Evolutionary conservation across 2,329 filamentous ascomycete species (phyloP).

Genomic region (Penicillium paneum): DNA sequence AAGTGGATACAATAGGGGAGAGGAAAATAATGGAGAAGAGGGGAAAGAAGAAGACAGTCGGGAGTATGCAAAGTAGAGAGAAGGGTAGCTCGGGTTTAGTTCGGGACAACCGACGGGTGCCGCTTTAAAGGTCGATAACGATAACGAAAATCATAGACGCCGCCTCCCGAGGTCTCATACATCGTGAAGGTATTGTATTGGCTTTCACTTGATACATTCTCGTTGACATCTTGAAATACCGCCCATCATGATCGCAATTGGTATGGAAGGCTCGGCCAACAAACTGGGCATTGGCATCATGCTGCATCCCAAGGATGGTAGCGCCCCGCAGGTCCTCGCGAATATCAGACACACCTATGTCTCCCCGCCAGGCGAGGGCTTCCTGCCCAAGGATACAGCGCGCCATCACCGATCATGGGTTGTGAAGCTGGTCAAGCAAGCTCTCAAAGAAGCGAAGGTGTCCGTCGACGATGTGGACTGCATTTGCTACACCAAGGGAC

Average conservation of each 20-base stretch:
- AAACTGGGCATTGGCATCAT: constrained; percentile 95
- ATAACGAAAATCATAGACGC: constrained; percentile 9
- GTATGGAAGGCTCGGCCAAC: constrained; percentile 92
- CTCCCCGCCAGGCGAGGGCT: constrained; percentile 87
- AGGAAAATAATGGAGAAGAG: constrained; percentile 9
- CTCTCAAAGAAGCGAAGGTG: constrained; percentile 67
- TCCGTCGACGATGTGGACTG: constrained; percentile 70
- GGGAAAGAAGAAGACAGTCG: constrained; percentile 20
- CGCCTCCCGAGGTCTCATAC: background rate
- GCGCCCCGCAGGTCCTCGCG: constrained; percentile 69
- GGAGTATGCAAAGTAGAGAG: constrained; percentile 8
- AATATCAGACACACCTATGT: constrained; percentile 94
- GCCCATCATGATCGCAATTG: constrained; percentile 61
- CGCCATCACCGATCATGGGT: constrained; percentile 87
- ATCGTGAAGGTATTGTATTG: background rate
- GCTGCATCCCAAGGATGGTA: constrained; percentile 60
- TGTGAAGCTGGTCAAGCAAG: constrained; percentile 72
- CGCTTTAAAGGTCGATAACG: constrained; percentile 10
- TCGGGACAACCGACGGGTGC: constrained; percentile 9
- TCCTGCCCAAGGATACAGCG: constrained; percentile 94
- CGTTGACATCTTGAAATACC: background rate
- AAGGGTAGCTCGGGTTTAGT: constrained; percentile 14
- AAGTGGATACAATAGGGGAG: constrained; percentile 9
- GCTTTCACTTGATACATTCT: background rate
- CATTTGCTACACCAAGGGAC: constrained; percentile 92